Base-by-base conservation (phyloP, 2,329 filamentous ascomycete species). In the Colletotrichum trifolii region DNA sequence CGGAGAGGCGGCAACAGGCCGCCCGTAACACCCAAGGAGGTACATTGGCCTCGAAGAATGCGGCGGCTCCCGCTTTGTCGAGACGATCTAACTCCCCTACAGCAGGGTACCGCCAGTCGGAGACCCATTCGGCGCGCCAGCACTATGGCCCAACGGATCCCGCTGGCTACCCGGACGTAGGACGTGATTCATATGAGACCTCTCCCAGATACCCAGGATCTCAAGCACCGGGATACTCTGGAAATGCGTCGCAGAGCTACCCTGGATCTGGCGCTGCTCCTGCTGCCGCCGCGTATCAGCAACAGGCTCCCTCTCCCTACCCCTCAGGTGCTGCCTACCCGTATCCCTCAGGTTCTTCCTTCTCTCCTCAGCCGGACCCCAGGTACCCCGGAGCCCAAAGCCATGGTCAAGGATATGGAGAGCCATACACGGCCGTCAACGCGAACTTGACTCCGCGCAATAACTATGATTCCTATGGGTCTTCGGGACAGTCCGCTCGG, bases 51-150 rank as follows among this genome's bases (percentile, higher is more conserved):
- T 84, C 81, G 75, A 83, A 81, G 81, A 81, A 82, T 73, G 76
- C 78, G 75, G 76, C 78, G 73, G 79, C 76, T 75, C 73, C 77
- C 72, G 47, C 54, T 62, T 79, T 77, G 77, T 77, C 79, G 75
- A 83, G 81, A 82, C 79, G 76, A 77, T 87, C 85, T 88, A 87
- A 88, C 85, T 84, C 82, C 74, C 81, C 81, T 75, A 73, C 80
- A 87, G 85, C 81, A 73, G 83, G 84, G 76, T 86, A 86, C 73
- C 83, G 83, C 75, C 82, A 85, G 73, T 86, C 84, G 67, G 79
- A 85, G 77, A 83, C 82, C 60, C 77, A 78, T 57, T 67, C 68
- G 64, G 66, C 80, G 66, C 80, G 82, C 60, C 82, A 84, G 71
- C 78, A 83, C 67, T 79, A 80, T 69, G 82, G 82, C 61, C 82